phyloP scores from a whole-genome alignment of 768 basidiomycete species.

The Rhodotorula sphaerocarpa region DNA sequence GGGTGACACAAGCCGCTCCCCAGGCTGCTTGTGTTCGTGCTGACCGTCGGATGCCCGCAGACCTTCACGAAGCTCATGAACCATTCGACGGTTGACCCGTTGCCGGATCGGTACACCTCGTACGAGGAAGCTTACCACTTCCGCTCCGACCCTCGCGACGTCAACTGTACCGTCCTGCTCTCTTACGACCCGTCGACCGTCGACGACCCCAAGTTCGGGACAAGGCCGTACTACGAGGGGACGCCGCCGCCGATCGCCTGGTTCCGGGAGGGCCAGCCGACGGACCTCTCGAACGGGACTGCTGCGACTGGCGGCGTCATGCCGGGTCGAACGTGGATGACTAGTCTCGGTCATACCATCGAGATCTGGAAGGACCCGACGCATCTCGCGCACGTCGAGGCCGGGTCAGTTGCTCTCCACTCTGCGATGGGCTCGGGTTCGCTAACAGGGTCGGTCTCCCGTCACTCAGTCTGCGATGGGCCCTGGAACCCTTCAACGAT shows the following conservation, averaged over 20 bases:
- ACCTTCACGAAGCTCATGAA: slow-evolving; percentile 43
- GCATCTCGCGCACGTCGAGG: not conserved
- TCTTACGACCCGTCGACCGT: slow-evolving; percentile 43
- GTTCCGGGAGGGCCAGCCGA: slow-evolving; percentile 15
- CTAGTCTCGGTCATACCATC: slow-evolving; percentile 18
- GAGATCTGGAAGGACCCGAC: slow-evolving; percentile 9
- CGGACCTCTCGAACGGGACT: slow-evolving; percentile 31
- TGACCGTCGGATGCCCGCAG: slow-evolving; percentile 7
- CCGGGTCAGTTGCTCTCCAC: slow-evolving; percentile 6
- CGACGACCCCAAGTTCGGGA: slow-evolving; percentile 15
- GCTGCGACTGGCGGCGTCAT: not conserved
- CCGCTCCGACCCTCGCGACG: slow-evolving; percentile 43
- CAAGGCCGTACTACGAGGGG: slow-evolving; percentile 19
- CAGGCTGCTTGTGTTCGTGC: slow-evolving; percentile 16
- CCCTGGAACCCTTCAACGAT: not conserved
- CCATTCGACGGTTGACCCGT: slow-evolving; percentile 42
- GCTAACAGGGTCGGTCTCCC: not conserved
- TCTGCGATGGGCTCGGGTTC: not conserved
- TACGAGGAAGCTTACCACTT: slow-evolving; percentile 46
- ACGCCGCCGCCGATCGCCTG: slow-evolving; percentile 26
- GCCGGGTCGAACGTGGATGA: slow-evolving; percentile 29
- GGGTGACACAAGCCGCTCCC: no score
- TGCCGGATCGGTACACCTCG: slow-evolving; percentile 43
- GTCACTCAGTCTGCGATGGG: slow-evolving; percentile 11
- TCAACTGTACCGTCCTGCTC: slow-evolving; percentile 43